These are phyloP conservation scores for Daedalea quercina DNA, from an alignment of 768 basidiomycete species.

Conservation along the genomic window DNA sequence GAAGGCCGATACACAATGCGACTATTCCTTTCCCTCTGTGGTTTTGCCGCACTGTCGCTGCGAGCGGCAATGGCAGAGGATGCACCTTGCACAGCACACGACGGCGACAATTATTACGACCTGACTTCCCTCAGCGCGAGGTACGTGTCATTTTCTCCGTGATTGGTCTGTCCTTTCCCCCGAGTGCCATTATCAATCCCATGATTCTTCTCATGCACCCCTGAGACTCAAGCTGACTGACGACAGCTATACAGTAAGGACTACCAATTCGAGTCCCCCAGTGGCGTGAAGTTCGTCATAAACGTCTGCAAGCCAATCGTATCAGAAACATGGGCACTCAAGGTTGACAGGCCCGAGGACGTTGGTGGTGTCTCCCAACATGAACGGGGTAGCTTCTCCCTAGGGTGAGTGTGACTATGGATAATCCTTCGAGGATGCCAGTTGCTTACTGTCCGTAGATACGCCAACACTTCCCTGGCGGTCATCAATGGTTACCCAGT, in stretches of 20 bases:
- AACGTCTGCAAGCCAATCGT: constrained; percentile 58
- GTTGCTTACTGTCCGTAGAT: constrained; percentile 25
- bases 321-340: constrained; percentile 53
- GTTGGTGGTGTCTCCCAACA: constrained; percentile 59
- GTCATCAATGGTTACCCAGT: constrained; percentile 47
- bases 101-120: constrained; percentile 57
- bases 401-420: constrained; percentile 46
- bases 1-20: background rate
- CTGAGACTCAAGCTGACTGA: constrained; percentile 9
- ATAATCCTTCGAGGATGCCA: too few relatives aligned
- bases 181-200: background rate
- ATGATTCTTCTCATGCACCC: constrained; percentile 6
- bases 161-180: background rate
- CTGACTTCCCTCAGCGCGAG: constrained; percentile 52
- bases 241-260: constrained; percentile 45
- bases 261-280: constrained; percentile 45
- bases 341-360: constrained; percentile 42
- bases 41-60: constrained; percentile 6
- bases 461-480: constrained; percentile 57
- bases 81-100: constrained; percentile 53
- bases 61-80: constrained; percentile 27
- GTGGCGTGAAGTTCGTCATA: constrained; percentile 41
- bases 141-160: constrained; percentile 32
- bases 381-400: constrained; percentile 61
- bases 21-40: background rate